Evolutionary conservation across 345 rosid species (phyloP).

Genomic region (Microcos paniculata): DNA sequence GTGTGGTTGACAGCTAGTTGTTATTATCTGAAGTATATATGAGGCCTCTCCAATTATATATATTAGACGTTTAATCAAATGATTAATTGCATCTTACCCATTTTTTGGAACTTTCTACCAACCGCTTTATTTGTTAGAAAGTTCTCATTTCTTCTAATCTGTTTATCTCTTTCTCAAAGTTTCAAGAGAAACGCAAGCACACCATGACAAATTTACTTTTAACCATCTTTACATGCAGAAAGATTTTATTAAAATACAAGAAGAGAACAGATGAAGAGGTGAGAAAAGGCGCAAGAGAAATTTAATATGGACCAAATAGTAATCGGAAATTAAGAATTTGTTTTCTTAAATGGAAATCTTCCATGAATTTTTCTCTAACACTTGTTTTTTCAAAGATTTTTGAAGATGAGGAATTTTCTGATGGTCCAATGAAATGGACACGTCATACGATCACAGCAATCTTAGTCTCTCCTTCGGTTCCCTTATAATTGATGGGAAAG

Average conservation of each 20-base stretch:
- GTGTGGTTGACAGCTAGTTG: conserved; percentile 10
- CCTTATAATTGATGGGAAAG: not conserved
- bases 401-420: not conserved
- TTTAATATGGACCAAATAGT: no score
- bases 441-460: not conserved
- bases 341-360: not conserved
- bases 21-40: not conserved
- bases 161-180: not conserved
- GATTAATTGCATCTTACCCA: not conserved
- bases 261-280: not conserved
- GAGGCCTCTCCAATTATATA: not conserved
- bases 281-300: not conserved
- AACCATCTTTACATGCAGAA: not conserved
- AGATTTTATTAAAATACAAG: not conserved
- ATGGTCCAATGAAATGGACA: conserved; percentile 10
- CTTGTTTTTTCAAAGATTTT: not conserved
- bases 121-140: not conserved
- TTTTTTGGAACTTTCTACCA: not conserved
- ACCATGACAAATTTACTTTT: not conserved
- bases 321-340: not conserved
- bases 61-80: conserved; percentile 3
- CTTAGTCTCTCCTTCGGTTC: not conserved
- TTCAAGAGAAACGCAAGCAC: not conserved
- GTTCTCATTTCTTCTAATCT: not conserved
- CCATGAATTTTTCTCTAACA: not conserved